Base-by-base conservation (phyloP, 768 basidiomycete genomes). In the Exsudoporus frostii region DNA sequence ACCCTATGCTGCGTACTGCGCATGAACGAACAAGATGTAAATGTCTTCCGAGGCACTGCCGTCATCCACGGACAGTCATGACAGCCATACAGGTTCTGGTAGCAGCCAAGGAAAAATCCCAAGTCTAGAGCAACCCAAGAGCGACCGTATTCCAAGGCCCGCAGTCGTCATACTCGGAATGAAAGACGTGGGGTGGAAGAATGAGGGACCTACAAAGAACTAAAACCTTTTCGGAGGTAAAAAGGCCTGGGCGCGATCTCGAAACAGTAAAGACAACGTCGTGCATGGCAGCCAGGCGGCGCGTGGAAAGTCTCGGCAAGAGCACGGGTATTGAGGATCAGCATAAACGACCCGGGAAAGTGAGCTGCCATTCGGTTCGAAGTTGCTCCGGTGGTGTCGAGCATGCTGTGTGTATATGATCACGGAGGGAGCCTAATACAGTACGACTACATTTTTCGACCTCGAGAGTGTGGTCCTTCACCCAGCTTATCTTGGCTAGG, bases 31-130 rank as follows among this genome's bases (percentile, higher is more conserved):
- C 19, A n/a, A 36, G 13, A n/a, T 33, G 30, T 24, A 19, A 9
- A 17, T 17, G 10, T 30, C 34, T 49, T 61, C 50, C n/a, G 20
- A 46, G 8, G n/a, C 17, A 36, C 13, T 24, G 7, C 10, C 25
- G 2, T 5, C 30, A 7, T 48, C 60, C 50, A 58, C 53, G 53
- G 61, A 60, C 39, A 24, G 33, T 4, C 7, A 48, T 11, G 40
- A 24, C 20, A 41, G 19, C 38, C 14, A 40, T 30, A 27, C 33
- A 14, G 13, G 22, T 32, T 30, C 30, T 39, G 49, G 43, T 22
- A 32, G 36, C n/a, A n/a, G 57, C 50, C 58, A 60, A 59, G 61
- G 50, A 33, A 13, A 27, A 34, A 30, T 17, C 17, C 32, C 51
- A 37, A 25, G 45, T 54, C 61, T 36, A 49, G 51, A 45, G 39